These are phyloP conservation scores for Boletus eberwhitei DNA, from an alignment of 768 basidiomycete genomes.

Conservation along the genomic window DNA sequence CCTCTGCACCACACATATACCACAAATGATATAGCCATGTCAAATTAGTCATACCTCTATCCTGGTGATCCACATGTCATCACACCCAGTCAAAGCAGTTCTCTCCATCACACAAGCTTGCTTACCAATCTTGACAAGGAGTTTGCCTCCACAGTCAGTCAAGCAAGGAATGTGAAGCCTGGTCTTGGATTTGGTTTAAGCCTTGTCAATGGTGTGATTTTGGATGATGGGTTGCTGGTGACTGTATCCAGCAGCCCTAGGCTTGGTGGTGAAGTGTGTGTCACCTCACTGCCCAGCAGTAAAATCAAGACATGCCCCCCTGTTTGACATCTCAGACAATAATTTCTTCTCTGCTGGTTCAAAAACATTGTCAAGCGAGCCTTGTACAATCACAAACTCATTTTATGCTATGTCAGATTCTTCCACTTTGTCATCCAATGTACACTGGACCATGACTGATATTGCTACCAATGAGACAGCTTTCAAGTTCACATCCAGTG, in stretches of 20 bases:
- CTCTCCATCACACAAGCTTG: conserved; percentile 63
- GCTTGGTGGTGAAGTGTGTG: conserved; percentile 40
- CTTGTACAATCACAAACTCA: too few species aligned
- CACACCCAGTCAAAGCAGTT: conserved; percentile 59
- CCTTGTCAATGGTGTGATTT: conserved; percentile 38
- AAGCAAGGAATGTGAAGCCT: conserved; percentile 39
- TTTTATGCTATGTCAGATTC: too few species aligned
- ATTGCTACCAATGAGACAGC: too few species aligned
- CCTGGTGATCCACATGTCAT: conserved; percentile 73
- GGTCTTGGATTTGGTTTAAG: conserved; percentile 44
- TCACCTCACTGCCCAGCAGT: conserved; percentile 48
- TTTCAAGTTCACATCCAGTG: too few species aligned
- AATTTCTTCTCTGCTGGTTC: too few species aligned
- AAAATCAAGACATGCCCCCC: too few species aligned
- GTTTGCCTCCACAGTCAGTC: conserved; percentile 43
- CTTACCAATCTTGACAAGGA: conserved; percentile 72
- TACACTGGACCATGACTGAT: too few species aligned
- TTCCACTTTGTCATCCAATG: too few species aligned
- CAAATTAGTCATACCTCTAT: too few species aligned
- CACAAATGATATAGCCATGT: too few species aligned
- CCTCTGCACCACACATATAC: too few species aligned
- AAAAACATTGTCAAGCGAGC: too few species aligned
- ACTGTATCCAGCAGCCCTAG: conserved; percentile 66
- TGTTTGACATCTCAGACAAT: conserved; percentile 28
- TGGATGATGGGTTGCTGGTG: conserved; percentile 61